phyloP scores from a whole-genome alignment of 2,329 filamentous ascomycete species.

The Hymenoscyphus infarciens region DNA sequence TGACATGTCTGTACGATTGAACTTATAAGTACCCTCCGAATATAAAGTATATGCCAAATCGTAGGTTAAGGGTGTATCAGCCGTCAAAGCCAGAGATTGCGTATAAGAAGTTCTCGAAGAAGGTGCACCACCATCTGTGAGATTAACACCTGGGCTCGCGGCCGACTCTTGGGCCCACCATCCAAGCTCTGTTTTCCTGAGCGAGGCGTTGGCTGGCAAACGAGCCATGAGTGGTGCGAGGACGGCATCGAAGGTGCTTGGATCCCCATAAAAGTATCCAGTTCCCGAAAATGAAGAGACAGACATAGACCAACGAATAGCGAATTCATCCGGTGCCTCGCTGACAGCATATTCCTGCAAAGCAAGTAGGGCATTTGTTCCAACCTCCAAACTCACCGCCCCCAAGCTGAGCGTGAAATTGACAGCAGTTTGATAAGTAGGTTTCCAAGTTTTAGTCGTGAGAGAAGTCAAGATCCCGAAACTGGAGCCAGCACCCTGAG shows the following conservation, averaged over 20 bases:
- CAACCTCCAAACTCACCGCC: neutral
- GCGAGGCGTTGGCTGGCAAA: slow-evolving; percentile 8
- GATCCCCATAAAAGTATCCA: slow-evolving; percentile 20
- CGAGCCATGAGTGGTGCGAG: slow-evolving; percentile 16
- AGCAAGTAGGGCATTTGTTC: slow-evolving; percentile 1
- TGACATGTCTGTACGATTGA: slow-evolving; percentile 17
- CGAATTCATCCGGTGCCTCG: slow-evolving; percentile 19
- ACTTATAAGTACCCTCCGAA: slow-evolving; percentile 11
- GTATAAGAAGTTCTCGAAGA: slow-evolving; percentile 12
- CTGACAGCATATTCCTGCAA: slow-evolving; percentile 18
- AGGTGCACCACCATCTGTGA: slow-evolving; percentile 11
- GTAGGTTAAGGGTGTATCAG: slow-evolving; percentile 16
- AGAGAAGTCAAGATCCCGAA: slow-evolving; percentile 16
- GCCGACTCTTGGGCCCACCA: slow-evolving; percentile 16
- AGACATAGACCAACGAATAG: slow-evolving; percentile 13
- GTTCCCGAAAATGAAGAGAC: slow-evolving; percentile 8
- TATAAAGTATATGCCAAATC: slow-evolving; percentile 13
- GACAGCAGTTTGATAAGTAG: slow-evolving; percentile 8
- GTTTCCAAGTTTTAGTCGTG: slow-evolving; percentile 18
- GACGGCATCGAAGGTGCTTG: slow-evolving; percentile 9
- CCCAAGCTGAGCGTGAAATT: slow-evolving; percentile 10
- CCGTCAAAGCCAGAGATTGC: slow-evolving; percentile 13
- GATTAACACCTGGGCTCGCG: slow-evolving; percentile 10
- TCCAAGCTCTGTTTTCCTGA: slow-evolving; percentile 11
- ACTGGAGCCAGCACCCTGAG: slow-evolving; percentile 16